These are phyloP conservation scores for Schizothecium vesticola DNA, from an alignment of 495 filamentous ascomycete genomes.

Conservation along the genomic window DNA sequence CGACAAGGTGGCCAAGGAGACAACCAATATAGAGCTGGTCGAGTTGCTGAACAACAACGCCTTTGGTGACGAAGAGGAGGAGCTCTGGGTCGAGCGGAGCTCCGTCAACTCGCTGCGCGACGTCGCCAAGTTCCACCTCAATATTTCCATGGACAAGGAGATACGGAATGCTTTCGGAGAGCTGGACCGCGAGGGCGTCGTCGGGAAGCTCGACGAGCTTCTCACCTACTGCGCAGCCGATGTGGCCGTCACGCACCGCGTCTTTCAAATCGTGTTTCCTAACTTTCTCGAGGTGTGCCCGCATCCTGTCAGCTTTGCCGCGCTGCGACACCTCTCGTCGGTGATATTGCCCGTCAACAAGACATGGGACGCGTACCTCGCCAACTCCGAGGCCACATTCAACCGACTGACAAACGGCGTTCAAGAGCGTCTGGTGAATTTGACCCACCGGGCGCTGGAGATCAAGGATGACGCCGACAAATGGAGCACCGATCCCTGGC, in stretches of 20 bases:
- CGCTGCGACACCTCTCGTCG: constrained; percentile 82
- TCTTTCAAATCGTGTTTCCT: constrained; percentile 88
- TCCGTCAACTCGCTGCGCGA: constrained; percentile 93
- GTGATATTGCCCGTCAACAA: constrained; percentile 87
- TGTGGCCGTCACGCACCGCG: constrained; percentile 84
- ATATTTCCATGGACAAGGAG: constrained; percentile 86
- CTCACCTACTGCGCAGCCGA: constrained; percentile 95
- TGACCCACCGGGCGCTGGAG: constrained; percentile 71
- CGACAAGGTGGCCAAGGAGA: constrained; percentile 71
- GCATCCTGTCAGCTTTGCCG: constrained; percentile 95
- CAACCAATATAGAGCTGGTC: constrained; percentile 62
- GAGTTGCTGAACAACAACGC: constrained; percentile 62
- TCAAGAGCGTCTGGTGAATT: constrained; percentile 59
- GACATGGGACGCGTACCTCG: constrained; percentile 79
- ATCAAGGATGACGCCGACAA: constrained; percentile 61
- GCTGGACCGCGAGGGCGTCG: constrained; percentile 63
- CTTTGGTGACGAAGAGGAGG: constrained; percentile 76
- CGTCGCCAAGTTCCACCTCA: constrained; percentile 93
- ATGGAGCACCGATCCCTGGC: constrained; percentile 78
- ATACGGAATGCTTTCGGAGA: constrained; percentile 83
- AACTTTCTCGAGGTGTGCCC: constrained; percentile 83
- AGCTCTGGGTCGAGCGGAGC: constrained; percentile 90
- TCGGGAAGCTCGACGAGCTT: constrained; percentile 67
- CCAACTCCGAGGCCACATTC: constrained; percentile 79
- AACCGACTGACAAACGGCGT: constrained; percentile 69